Conservation (phyloP, 441 rosid species). For the Populus hybrid region DNA sequence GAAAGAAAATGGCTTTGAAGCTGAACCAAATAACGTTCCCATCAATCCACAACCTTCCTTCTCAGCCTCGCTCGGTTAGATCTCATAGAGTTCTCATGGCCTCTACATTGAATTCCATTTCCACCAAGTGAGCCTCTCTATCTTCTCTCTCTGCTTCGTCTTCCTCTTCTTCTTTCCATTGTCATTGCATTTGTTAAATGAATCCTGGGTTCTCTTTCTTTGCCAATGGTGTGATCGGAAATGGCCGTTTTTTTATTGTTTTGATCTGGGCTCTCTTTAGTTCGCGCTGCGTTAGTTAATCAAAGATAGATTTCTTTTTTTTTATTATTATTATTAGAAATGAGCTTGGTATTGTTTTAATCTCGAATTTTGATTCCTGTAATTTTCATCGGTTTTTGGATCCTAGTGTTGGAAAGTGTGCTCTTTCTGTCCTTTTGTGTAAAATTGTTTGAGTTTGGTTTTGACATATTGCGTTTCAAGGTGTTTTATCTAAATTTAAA, state of each 20-base stretch:
- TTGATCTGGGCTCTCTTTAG: background rate
- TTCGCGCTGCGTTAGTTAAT: background rate
- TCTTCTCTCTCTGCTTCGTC: too few species aligned
- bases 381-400: background rate
- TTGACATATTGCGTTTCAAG: too few species aligned
- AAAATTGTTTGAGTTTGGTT: background rate
- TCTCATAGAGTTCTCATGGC: constrained; percentile 16
- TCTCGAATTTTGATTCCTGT: background rate
- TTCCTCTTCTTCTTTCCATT: background rate
- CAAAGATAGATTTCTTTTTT: background rate
- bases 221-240: background rate
- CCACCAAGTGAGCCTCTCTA: background rate
- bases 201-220: background rate
- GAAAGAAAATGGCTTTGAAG: constrained; percentile 30
- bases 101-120: background rate
- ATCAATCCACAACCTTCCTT: constrained; percentile 22
- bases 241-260: background rate
- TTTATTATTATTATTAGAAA: too few species aligned
- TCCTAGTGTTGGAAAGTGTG: background rate
- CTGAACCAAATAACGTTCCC: constrained; percentile 28
- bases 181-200: too few species aligned
- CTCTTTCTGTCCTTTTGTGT: constrained; percentile 3
- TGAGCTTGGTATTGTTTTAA: background rate
- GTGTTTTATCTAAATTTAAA: too few species aligned
- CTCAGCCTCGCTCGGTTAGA: constrained; percentile 19